phyloP scores from a whole-genome alignment of 2,329 filamentous ascomycete species.

The Exophiala spinifera region DNA sequence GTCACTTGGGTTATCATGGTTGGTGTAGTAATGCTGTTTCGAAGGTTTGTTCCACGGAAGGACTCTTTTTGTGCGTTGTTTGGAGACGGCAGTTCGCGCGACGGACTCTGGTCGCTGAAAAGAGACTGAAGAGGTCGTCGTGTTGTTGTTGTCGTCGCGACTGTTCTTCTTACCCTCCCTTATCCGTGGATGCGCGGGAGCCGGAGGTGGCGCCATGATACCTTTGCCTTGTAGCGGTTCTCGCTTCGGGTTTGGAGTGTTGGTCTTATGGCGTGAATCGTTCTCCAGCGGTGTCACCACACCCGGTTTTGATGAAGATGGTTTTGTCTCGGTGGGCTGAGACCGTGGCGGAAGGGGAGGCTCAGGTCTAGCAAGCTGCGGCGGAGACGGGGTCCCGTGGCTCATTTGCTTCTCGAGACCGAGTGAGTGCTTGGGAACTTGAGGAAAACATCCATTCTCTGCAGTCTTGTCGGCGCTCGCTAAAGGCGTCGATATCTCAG shows the following conservation, averaged over 20 bases:
- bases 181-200: background rate
- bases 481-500: background rate
- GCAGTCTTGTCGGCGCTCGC: background rate
- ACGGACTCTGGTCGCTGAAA: too few relatives aligned
- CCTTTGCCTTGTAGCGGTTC: too few relatives aligned
- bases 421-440: background rate
- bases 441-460: background rate
- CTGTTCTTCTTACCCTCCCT: too few relatives aligned
- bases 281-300: too few relatives aligned
- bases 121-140: background rate
- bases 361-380: background rate
- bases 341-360: background rate
- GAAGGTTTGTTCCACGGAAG: constrained; percentile 8
- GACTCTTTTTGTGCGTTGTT: background rate
- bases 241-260: too few relatives aligned
- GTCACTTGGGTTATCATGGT: background rate
- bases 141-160: too few relatives aligned
- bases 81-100: background rate
- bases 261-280: too few relatives aligned
- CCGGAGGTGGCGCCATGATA: too few relatives aligned
- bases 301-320: too few relatives aligned
- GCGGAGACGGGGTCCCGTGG: too few relatives aligned
- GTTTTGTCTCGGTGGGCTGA: too few relatives aligned
- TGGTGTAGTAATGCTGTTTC: background rate
- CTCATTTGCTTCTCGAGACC: background rate